Conservation (phyloP, 352 stramenopile species). For the Phytophthora foliorum region DNA sequence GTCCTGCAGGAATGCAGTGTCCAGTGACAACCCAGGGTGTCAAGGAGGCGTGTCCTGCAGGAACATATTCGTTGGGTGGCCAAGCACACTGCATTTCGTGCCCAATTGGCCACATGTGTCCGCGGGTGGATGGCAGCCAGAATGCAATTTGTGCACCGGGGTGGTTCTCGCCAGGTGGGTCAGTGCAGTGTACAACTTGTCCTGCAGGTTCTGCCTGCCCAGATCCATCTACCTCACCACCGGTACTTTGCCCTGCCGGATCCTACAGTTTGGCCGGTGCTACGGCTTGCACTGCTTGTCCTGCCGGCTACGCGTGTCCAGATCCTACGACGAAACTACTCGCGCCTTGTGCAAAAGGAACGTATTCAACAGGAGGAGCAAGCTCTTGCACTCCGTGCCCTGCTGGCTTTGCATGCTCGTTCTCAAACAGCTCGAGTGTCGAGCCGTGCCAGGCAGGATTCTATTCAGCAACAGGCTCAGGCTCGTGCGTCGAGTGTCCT, state of each 20-base stretch:
- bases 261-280: constrained; percentile 70
- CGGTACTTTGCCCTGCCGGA: constrained; percentile 56
- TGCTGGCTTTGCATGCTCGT: constrained; percentile 81
- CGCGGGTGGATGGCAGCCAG: constrained; percentile 51
- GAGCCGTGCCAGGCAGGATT: constrained; percentile 66
- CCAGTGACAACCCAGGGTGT: constrained; percentile 49
- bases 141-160: constrained; percentile 57
- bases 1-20: constrained; percentile 71
- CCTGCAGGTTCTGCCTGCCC: constrained; percentile 67
- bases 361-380: constrained; percentile 60
- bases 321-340: constrained; percentile 59
- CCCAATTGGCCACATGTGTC: constrained; percentile 66
- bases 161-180: constrained; percentile 45
- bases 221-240: constrained; percentile 40
- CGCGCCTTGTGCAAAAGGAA: constrained; percentile 61
- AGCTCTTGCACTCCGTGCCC: constrained; percentile 75
- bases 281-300: constrained; percentile 64
- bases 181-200: constrained; percentile 72
- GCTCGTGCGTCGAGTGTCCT: constrained; percentile 78
- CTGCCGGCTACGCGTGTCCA: constrained; percentile 80
- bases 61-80: constrained; percentile 73
- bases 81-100: constrained; percentile 58
- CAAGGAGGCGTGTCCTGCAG: constrained; percentile 52
- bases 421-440: constrained; percentile 68
- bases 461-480: constrained; percentile 70